Conservation (phyloP, 768 basidiomycete species). For the Atractiella rhizophila region DNA sequence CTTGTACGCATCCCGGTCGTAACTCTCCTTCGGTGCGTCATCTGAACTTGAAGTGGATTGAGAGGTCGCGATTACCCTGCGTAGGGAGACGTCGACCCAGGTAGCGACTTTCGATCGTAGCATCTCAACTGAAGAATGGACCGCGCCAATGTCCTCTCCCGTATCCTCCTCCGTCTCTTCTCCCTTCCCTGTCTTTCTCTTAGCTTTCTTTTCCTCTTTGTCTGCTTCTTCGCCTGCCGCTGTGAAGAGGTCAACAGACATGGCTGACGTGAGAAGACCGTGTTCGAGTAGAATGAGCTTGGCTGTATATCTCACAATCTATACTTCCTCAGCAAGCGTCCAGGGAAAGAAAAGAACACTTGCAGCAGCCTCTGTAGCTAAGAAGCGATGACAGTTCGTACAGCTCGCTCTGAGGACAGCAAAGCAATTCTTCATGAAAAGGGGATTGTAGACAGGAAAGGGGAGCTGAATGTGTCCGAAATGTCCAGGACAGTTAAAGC, state of each 20-base stretch:
- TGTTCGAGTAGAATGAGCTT: constrained; percentile 70
- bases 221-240: constrained; percentile 1
- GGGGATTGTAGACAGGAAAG: constrained; percentile 78
- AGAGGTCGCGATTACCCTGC: constrained; percentile 18
- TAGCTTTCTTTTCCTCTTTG: constrained; percentile 20
- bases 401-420: constrained; percentile 66
- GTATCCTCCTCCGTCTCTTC: constrained; percentile 17
- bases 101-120: too few relatives aligned
- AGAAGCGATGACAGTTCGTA: constrained; percentile 83
- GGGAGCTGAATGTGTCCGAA: constrained; percentile 95
- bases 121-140: too few relatives aligned
- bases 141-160: constrained; percentile 7
- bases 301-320: constrained; percentile 62
- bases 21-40: constrained; percentile 28
- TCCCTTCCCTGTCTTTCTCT: constrained; percentile 26
- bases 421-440: constrained; percentile 80
- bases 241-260: constrained; percentile 41
- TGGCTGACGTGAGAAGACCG: constrained; percentile 60
- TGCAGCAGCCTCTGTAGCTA: constrained; percentile 44
- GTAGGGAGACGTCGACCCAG: too few relatives aligned
- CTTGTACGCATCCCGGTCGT: constrained; percentile 14
- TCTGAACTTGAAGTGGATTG: constrained; percentile 16
- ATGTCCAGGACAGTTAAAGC: constrained; percentile 89
- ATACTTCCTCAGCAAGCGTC: constrained; percentile 4
- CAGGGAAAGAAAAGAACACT: constrained; percentile 19